Evolutionary conservation across 1,139 yeast species (phyloP).

Genomic region (Geotrichum siamense): DNA sequence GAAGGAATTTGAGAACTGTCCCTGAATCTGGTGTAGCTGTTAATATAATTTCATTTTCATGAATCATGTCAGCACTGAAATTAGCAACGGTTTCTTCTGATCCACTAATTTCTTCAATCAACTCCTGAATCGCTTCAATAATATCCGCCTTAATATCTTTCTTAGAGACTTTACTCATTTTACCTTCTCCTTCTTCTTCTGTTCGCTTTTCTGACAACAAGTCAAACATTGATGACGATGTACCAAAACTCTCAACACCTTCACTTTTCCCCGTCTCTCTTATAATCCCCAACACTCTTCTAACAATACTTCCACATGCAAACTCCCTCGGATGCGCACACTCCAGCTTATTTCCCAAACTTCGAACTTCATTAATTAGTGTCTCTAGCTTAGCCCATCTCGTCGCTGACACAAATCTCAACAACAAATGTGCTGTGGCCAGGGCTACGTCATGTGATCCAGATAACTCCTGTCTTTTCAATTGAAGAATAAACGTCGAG

Average conservation of each 20-base stretch:
- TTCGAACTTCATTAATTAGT: conserved; percentile 60
- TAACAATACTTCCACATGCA: conserved; percentile 81
- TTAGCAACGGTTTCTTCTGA: conserved; percentile 87
- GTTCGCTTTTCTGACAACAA: conserved; percentile 40
- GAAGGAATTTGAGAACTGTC: conserved; percentile 78
- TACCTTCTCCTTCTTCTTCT: conserved; percentile 24
- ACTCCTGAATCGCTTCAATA: conserved; percentile 88
- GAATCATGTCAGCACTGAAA: conserved; percentile 88
- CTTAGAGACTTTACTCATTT: conserved; percentile 34
- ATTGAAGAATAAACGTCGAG: conserved; percentile 21
- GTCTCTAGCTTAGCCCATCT: conserved; percentile 78
- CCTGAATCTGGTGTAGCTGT: conserved; percentile 92
- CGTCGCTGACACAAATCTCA: conserved; percentile 84
- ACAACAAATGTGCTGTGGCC: conserved; percentile 77
- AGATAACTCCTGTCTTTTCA: conserved; percentile 65
- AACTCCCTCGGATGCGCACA: conserved; percentile 53
- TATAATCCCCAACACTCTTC: conserved; percentile 80
- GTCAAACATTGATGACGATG: conserved; percentile 75
- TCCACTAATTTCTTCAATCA: conserved; percentile 84
- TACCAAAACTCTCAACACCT: conserved; percentile 38
- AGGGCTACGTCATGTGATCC: conserved; percentile 77
- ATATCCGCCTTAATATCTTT: conserved; percentile 79
- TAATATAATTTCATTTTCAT: conserved; percentile 83
- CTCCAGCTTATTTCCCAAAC: conserved; percentile 35
- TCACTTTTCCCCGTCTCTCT: conserved; percentile 81